Percentiles rank a stretch among this genome's conserved stretches.
phyloP scores from a whole-genome alignment of 2,329 filamentous ascomycete genomes.

The Ambrosiella cleistominuta region DNA sequence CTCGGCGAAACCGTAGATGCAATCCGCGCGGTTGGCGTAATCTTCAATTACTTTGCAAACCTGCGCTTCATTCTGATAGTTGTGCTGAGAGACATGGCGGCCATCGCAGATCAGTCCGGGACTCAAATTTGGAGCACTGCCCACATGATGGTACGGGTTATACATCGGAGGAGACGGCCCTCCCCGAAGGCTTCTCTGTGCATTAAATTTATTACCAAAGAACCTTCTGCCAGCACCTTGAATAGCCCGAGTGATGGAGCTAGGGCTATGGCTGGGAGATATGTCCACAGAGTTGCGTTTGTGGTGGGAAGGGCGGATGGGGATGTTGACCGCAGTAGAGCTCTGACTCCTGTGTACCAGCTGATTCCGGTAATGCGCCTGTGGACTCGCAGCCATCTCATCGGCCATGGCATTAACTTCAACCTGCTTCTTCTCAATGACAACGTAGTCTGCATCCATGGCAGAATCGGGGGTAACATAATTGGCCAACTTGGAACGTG shows the following conservation, averaged over 20 bases:
- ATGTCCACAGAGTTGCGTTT: constrained; percentile 9
- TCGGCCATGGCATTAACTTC: constrained; percentile 96
- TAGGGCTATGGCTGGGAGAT: constrained; percentile 30
- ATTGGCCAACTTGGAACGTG: neutral
- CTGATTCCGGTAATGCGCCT: constrained; percentile 31
- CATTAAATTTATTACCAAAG: constrained; percentile 53
- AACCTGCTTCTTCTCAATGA: constrained; percentile 86
- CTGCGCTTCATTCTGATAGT: constrained; percentile 23
- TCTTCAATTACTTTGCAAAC: constrained; percentile 77
- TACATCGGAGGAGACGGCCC: constrained; percentile 60
- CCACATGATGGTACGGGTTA: constrained; percentile 65
- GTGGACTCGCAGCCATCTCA: constrained; percentile 72
- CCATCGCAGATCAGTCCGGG: constrained; percentile 50
- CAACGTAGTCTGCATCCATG: constrained; percentile 84
- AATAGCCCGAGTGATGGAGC: constrained; percentile 84
- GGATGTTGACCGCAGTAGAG: constrained; percentile 46
- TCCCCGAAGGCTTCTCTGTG: constrained; percentile 42
- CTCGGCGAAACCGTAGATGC: constrained; percentile 93
- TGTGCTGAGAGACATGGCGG: constrained; percentile 30
- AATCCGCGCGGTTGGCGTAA: constrained; percentile 79
- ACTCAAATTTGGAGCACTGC: constrained; percentile 34
- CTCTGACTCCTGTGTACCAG: constrained; percentile 14
- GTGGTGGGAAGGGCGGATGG: constrained; percentile 51
- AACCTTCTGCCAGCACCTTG: constrained; percentile 72
- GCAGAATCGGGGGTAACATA: constrained; percentile 66